Conservation (phyloP, 2,329 filamentous ascomycete genomes). For the Penicillium sp. region DNA sequence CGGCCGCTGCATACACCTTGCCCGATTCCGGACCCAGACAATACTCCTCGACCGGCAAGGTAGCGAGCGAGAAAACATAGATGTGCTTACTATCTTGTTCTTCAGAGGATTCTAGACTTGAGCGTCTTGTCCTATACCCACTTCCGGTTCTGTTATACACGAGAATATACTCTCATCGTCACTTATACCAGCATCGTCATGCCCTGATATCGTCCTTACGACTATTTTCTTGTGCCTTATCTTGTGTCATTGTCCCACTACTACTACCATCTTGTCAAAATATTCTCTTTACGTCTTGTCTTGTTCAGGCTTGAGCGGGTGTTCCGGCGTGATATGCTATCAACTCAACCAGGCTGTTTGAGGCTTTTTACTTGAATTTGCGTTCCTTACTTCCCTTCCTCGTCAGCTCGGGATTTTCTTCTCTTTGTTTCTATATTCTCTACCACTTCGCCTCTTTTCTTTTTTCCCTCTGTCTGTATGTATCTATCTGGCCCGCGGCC, state of each 20-base stretch:
- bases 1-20: conserved; percentile 38
- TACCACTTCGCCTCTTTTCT: neutral
- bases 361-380: conserved; percentile 12
- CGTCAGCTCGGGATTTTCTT: conserved; percentile 2
- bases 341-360: conserved; percentile 23
- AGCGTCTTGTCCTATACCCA: neutral
- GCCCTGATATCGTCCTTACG: conserved; percentile 15
- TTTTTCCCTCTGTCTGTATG: conserved; percentile 8
- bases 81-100: conserved; percentile 9
- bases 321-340: conserved; percentile 23
- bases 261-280: conserved; percentile 30
- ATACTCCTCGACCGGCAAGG: conserved; percentile 33
- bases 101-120: conserved; percentile 11
- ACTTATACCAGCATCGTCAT: neutral
- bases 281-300: conserved; percentile 22
- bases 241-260: conserved; percentile 25
- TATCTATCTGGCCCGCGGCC: conserved; percentile 3
- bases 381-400: neutral
- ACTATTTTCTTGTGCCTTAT: conserved; percentile 26
- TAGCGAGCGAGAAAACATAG: conserved; percentile 24
- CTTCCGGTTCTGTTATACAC: neutral
- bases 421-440: neutral
- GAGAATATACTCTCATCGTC: neutral
- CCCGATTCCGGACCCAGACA: conserved; percentile 30
- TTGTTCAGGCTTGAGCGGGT: conserved; percentile 26